These are phyloP conservation scores for Pinus tabuliformis DNA, from an alignment of 75 land plant species.

Conservation along the genomic window DNA sequence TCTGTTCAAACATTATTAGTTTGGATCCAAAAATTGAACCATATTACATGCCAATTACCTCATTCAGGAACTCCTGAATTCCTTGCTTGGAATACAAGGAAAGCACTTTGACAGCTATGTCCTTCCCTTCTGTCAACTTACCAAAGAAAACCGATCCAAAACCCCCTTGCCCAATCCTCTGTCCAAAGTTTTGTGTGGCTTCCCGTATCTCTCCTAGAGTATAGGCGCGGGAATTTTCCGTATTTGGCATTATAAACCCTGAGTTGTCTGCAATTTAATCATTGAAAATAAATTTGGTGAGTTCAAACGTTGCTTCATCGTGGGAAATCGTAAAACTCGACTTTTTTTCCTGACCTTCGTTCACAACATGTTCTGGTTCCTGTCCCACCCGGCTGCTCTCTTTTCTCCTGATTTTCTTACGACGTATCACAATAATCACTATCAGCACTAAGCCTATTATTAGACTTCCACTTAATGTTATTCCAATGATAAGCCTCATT, in stretches of 20 bases:
- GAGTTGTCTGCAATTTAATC: not conserved
- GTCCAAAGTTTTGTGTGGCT: not conserved
- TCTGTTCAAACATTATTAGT: too few species aligned
- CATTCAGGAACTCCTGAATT: not conserved
- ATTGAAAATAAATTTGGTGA: too few species aligned
- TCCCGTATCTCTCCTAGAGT: not conserved
- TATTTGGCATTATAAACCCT: too few species aligned
- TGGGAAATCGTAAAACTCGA: not conserved
- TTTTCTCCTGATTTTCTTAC: not conserved
- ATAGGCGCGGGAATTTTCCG: not conserved
- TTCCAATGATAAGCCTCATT: not conserved
- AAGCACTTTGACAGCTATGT: not conserved
- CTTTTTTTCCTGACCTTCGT: too few species aligned
- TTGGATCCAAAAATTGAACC: too few species aligned
- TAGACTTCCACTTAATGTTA: not conserved
- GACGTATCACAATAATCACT: not conserved
- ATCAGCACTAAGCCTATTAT: not conserved
- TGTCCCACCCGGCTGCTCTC: too few species aligned
- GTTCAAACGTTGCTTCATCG: too few species aligned
- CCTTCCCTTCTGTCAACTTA: not conserved
- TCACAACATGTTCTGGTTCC: too few species aligned
- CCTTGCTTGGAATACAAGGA: not conserved
- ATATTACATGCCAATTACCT: not conserved
- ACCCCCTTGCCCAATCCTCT: constrained; percentile 1
- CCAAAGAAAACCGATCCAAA: constrained; percentile 5